Evolutionary conservation across 305 asterid species (phyloP), one percentile per base, ranked within the genome.

Genomic region (Lippia alba): DNA sequence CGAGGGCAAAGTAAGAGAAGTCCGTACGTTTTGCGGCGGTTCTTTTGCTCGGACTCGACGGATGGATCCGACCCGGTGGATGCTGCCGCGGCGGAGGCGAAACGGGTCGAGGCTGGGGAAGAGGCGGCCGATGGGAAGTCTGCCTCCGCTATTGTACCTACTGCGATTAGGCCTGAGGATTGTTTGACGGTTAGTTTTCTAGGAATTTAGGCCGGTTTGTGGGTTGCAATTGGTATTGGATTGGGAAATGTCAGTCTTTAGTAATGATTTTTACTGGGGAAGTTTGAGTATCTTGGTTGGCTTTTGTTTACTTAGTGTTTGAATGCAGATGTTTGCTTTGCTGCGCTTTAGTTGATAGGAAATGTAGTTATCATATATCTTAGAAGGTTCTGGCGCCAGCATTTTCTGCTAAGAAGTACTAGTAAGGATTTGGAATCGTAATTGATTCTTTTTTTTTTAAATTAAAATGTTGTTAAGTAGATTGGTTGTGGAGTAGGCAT

Each of bases 151-250:
- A 83, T 92, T 41, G 83, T 95, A 48, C 96, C 96, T 15, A 84
- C 94, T 48, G 87, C 75, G 36, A 85, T 92, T 80, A 86, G 74
- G 75, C 96, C 96, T 1, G 96, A 95, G 82, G 99, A 95, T 83
- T 95, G 87, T 78, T 81, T 92, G 55, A 84, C 97, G 88, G 99
- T 88, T 54, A 58, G 86, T 72, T 58, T 9, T 39, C 39, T 61
- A 10, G 41, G 57, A 58, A 59, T 69, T 58, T 41, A 20, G 12
- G 12, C 66, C 55, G 55, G 6, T 61, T 67, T 33, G 30, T 54
- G 39, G 34, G 40, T 61, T 57, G 15, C 53, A 45, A 64, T 56
- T 20, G 61, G 39, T 61, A 30, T 50, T 59, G 0, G 39, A n/a
- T 33, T 48, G 60, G 50, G 14, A 30, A 41, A 6, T 8, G 32